Conservation (phyloP, 2,329 filamentous ascomycete species). For the Daldinia sp. region DNA sequence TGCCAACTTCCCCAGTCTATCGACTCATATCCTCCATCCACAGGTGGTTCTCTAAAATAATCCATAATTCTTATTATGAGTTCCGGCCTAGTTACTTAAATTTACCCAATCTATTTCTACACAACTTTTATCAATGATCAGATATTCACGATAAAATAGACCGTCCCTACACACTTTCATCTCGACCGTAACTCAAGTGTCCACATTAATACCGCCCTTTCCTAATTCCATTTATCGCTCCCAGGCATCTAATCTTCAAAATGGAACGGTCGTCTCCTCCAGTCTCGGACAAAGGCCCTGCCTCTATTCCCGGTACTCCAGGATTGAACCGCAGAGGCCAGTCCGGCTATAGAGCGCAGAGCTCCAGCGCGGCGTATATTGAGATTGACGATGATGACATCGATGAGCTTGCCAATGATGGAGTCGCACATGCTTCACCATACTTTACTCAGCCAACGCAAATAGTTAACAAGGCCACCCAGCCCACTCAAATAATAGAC, state of each 20-base stretch:
- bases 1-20: not conserved
- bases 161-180: not conserved
- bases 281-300: conserved; percentile 23
- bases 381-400: conserved; percentile 51
- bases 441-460: conserved; percentile 63
- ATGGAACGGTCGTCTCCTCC: conserved; percentile 21
- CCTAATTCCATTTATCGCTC: not conserved
- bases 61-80: not conserved
- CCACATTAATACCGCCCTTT: not conserved
- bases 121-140: not conserved
- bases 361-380: conserved; percentile 32
- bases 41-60: not conserved
- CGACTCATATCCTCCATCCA: not conserved
- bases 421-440: conserved; percentile 50
- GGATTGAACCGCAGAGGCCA: conserved; percentile 22
- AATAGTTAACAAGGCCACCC: conserved; percentile 55
- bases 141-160: not conserved
- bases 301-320: conserved; percentile 27
- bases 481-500: conserved; percentile 54
- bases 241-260: not conserved
- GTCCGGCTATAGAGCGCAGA: conserved; percentile 6
- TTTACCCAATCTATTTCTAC: not conserved
- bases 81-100: not conserved
- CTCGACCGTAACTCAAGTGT: not conserved
- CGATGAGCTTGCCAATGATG: conserved; percentile 55